These are phyloP conservation scores for Penicillium sp. DNA, from an alignment of 2,329 filamentous ascomycete genomes.

Conservation along the genomic window DNA sequence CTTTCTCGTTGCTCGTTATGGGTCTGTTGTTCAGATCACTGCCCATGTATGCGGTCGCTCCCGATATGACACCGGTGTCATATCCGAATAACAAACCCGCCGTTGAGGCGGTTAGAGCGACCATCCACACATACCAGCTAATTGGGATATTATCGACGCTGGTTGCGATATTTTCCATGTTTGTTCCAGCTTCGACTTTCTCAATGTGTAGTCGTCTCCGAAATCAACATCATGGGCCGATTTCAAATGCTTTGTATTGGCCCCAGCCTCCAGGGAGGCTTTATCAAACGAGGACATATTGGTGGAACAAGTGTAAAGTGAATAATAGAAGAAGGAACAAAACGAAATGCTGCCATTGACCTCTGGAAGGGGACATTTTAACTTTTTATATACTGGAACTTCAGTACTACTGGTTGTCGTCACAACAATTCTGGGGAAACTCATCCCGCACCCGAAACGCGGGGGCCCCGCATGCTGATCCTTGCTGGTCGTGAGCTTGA, in stretches of 20 bases:
- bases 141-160: constrained; percentile 19
- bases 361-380: background rate
- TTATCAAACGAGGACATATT: background rate
- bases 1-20: constrained; percentile 47
- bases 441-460: background rate
- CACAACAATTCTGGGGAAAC: background rate
- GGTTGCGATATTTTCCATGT: constrained; percentile 16
- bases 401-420: background rate
- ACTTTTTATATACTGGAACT: background rate
- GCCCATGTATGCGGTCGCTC: constrained; percentile 39
- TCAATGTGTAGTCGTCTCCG: constrained; percentile 3
- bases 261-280: background rate
- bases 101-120: constrained; percentile 38
- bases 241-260: background rate
- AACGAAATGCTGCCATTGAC: background rate
- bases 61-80: constrained; percentile 50
- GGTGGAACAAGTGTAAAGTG: background rate
- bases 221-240: background rate
- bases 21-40: constrained; percentile 40
- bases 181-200: constrained; percentile 13
- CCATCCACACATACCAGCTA: constrained; percentile 41
- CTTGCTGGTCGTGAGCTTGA: background rate
- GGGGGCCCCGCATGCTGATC: background rate
- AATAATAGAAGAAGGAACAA: background rate
- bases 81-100: constrained; percentile 41